Evolutionary conservation across 78 protist species (phyloP), one percentile per base, ranked within the genome.

Genomic region (Dictyostelium discoideum): DNA sequence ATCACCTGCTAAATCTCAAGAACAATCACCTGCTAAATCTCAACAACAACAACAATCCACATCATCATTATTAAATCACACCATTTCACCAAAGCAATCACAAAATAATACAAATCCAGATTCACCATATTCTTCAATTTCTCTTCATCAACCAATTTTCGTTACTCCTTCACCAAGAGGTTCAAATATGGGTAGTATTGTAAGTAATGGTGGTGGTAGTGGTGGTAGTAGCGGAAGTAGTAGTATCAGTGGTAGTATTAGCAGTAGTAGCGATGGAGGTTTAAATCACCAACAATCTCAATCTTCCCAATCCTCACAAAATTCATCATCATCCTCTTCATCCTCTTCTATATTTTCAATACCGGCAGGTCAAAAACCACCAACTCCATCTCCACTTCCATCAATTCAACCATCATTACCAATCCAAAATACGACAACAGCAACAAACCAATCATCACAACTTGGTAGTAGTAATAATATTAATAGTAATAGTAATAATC

Each of bases 291-390:
- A 67, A 32, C 37, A 32, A 60, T 29, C 44, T 14, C 37, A 26
- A 73, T 10, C 42, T 8, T 74, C 81, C 4, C 48, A 74, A 37
- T 13, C 44, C 20, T 74, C 81, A 11, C 81, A 74, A 74, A 26
- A 18, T 32, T 74, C 50, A 5, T 29, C 37, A 3, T 32, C 26
- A 5, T 74, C 81, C 9, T 29, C 37, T 5, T 32, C 26, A 0
- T 72, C 79, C 18, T 29, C 79, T 13, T 32, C 40, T 13, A 16
- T 50, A 74, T 77, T 39, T 32, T 39, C 83, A 26, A 26, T 69
- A 3, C 44, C 81, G 37, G 42, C 81, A 16, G 42, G 50, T 6
- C 81, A 74, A 74, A 74, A 74, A 83, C 76, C 87, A 83, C 87
- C 87, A 57, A 67, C 92, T 1, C 74, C 37, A n/a, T 22, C 46